Evolutionary conservation across 495 filamentous ascomycete genomes (phyloP), one percentile per base, ranked within the genome.

Genomic region (Mytilinidion resinicola): DNA sequence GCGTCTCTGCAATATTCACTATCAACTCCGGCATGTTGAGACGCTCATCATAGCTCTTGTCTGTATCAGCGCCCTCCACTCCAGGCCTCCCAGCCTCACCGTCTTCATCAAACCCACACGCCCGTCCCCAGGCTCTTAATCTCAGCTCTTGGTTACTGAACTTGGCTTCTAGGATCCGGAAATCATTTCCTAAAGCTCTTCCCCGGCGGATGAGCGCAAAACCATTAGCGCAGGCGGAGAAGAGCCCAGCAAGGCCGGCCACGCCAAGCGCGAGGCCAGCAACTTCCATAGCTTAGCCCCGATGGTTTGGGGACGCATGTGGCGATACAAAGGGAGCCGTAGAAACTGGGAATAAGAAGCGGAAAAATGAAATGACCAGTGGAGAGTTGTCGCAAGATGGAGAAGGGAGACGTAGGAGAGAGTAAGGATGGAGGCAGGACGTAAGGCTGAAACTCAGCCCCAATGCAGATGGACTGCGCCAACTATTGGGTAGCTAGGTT

Each of bases 261-360:
- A 51, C 48, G 30, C 48, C 48, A 10, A 51, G 21, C 20, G 15
- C 48, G 19, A 51, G 48, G 35, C 48, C 48, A 34, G 48, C 48
- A n/a, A 33, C 48, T 34, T 51, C 48, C 48, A 51, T 51, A 30
- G 25, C 25, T 6, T 30, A 30, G 25, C 25, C 25, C 3, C 2
- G 25, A 30, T 30, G 25, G 25, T 2, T 2, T 2, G 25, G 25
- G 3, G 25, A 30, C 25, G 25, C 25, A 30, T 30, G 25, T 30
- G 6, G 25, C 25, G 25, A 30, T 30, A 6, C 25, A 30, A 30
- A 30, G 25, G 25, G 25, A 30, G 25, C 25, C 6, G 25, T 30
- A 6, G 25, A 30, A 30, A 30, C 25, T 30, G 25, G 3, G 2
- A 2, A 30, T 30, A 30, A 30, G 25, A 30, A 30, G 25, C 25